These are phyloP conservation scores for Mallotus nudiflorus DNA, from an alignment of 345 rosid species.

Conservation along the genomic window DNA sequence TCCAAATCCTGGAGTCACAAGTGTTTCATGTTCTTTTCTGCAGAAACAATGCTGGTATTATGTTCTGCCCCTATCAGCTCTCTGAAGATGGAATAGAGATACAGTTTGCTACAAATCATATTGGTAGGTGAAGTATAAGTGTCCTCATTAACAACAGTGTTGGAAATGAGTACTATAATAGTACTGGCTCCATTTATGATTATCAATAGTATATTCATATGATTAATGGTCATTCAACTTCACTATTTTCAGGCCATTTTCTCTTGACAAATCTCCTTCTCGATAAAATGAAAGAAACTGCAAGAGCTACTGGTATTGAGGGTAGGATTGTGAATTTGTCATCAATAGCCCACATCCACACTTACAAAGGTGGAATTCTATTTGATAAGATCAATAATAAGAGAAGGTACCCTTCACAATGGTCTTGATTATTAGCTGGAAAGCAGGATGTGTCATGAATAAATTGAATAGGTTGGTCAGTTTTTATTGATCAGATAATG, in stretches of 20 bases:
- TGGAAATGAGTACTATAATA: too few relatives aligned
- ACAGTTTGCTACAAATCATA: conserved; percentile 78
- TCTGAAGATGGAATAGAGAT: conserved; percentile 72
- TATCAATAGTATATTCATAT: too few relatives aligned
- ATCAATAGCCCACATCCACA: conserved; percentile 75
- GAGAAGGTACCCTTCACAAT: conserved; percentile 29
- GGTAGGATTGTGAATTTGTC: conserved; percentile 90
- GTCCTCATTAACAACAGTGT: background rate
- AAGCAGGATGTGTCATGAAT: background rate
- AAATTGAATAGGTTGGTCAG: background rate
- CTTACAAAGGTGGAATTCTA: conserved; percentile 58
- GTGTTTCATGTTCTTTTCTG: background rate
- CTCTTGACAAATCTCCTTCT: conserved; percentile 79
- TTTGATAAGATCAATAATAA: conserved; percentile 57
- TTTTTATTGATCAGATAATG: background rate
- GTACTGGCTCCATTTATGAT: too few relatives aligned
- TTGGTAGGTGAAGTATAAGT: conserved; percentile 42
- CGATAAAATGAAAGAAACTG: conserved; percentile 70
- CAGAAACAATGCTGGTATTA: conserved; percentile 89
- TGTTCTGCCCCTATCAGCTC: conserved; percentile 81
- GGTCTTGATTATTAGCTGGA: background rate
- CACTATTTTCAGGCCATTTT: conserved; percentile 67
- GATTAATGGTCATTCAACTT: background rate
- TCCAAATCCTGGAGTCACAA: background rate
- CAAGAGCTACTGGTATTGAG: conserved; percentile 53